Conservation (phyloP, 202 grass and related monocot genomes). For the Setaria italica region DNA sequence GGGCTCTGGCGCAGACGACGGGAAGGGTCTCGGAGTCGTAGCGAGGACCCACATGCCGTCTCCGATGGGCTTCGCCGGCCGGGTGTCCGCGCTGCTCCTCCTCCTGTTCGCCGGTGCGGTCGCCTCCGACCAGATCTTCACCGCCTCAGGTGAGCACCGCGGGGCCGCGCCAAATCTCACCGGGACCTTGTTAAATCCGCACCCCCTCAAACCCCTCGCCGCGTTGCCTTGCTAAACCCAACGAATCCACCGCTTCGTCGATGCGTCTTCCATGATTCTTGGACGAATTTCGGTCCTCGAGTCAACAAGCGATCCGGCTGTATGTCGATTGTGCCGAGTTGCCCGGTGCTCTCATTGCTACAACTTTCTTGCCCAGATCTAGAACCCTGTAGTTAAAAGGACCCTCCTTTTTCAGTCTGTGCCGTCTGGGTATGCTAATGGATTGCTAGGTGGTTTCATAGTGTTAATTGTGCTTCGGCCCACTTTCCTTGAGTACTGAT, state of each 20-base stretch:
- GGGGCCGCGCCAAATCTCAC: neutral
- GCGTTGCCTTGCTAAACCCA: neutral
- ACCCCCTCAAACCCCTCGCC: neutral
- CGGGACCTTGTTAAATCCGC: neutral
- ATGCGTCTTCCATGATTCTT: neutral
- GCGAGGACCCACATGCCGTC: neutral
- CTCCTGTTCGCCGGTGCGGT: slow-evolving; percentile 21
- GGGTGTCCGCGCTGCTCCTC: slow-evolving; percentile 4
- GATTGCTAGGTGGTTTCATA: neutral
- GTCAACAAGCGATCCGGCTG: neutral
- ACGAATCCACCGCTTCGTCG: neutral
- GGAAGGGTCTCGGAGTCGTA: neutral
- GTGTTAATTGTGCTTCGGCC: neutral
- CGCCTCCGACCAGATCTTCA: slow-evolving; percentile 56
- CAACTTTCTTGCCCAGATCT: neutral
- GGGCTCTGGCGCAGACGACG: neutral
- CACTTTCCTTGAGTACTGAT: neutral
- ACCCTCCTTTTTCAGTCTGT: neutral
- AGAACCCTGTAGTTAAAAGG: neutral
- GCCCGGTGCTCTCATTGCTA: too few relatives aligned
- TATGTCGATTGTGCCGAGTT: neutral
- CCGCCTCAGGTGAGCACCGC: slow-evolving; percentile 46
- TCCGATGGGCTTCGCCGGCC: slow-evolving; percentile 48
- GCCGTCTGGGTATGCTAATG: neutral
- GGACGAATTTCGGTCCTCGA: neutral